Conservation (phyloP, 495 filamentous ascomycete species). For the Penicillium arizonense region DNA sequence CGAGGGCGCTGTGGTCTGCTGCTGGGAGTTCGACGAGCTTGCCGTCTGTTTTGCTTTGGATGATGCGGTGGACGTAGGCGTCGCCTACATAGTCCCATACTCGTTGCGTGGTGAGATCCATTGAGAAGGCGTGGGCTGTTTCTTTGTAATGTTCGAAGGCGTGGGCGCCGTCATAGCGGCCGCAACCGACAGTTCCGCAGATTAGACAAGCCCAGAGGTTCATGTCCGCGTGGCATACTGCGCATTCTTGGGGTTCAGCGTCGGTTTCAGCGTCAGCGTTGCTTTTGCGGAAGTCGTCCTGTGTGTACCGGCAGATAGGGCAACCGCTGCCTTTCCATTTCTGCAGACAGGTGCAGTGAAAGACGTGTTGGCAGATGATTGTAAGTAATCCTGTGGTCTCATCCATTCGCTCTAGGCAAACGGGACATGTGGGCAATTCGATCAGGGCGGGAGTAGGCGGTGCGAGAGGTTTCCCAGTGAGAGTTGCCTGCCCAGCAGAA, state of each 20-base stretch:
- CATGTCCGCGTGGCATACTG: constrained; percentile 67
- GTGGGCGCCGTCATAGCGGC: constrained; percentile 89
- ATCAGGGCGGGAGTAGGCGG: constrained; percentile 87
- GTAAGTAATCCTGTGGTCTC: constrained; percentile 93
- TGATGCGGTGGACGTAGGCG: constrained; percentile 91
- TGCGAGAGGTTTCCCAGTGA: constrained; percentile 77
- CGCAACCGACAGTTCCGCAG: constrained; percentile 90
- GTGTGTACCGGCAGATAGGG: constrained; percentile 90
- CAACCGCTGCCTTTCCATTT: constrained; percentile 95
- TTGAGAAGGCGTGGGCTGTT: constrained; percentile 83
- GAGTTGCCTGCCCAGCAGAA: constrained; percentile 45
- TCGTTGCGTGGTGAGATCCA: constrained; percentile 89
- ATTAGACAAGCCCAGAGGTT: constrained; percentile 96
- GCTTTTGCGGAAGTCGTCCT: constrained; percentile 48
- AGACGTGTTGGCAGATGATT: constrained; percentile 96
- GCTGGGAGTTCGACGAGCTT: constrained; percentile 80
- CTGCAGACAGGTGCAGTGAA: constrained; percentile 94
- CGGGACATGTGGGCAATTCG: constrained; percentile 93
- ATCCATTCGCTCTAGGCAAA: constrained; percentile 97
- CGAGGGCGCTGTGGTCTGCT: constrained; percentile 42
- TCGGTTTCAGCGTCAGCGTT: constrained; percentile 27
- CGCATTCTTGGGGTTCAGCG: constrained; percentile 56
- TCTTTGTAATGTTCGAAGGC: constrained; percentile 92
- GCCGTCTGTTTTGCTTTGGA: constrained; percentile 86
- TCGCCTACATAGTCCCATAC: constrained; percentile 98